Evolutionary conservation across 2,329 filamentous ascomycete species (phyloP).

Genomic region (Cladorrhinum sp.): DNA sequence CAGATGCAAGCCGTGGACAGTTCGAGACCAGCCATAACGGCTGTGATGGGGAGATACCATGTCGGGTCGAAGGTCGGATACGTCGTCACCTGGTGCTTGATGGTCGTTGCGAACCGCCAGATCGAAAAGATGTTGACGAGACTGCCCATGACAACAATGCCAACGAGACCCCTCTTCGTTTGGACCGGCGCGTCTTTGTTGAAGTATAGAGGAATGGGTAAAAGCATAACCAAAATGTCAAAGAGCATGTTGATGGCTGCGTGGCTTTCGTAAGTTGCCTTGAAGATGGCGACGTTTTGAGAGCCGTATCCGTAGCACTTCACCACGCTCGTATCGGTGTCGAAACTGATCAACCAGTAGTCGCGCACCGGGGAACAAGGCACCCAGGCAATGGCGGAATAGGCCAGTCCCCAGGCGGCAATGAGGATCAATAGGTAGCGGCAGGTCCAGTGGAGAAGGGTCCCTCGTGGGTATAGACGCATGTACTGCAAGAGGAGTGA

Average conservation of each 20-base stretch:
- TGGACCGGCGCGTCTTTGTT: slow-evolving; percentile 20
- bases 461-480: slow-evolving; percentile 32
- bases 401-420: slow-evolving; percentile 31
- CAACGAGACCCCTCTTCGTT: slow-evolving; percentile 30
- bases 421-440: slow-evolving; percentile 8
- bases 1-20: slow-evolving; percentile 18
- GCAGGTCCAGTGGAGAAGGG: slow-evolving; percentile 27
- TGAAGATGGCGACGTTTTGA: slow-evolving; percentile 25
- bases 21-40: slow-evolving; percentile 25
- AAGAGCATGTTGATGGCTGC: slow-evolving; percentile 34
- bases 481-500: slow-evolving; percentile 38
- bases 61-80: slow-evolving; percentile 34
- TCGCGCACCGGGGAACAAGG: slow-evolving; percentile 28
- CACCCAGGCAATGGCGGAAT: slow-evolving; percentile 30
- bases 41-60: slow-evolving; percentile 31
- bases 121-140: slow-evolving; percentile 30
- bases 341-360: slow-evolving; percentile 10
- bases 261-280: slow-evolving; percentile 34
- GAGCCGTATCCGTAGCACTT: slow-evolving; percentile 35
- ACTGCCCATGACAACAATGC: slow-evolving; percentile 31
- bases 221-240: slow-evolving; percentile 32
- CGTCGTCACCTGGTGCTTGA: slow-evolving; percentile 31
- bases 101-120: slow-evolving; percentile 33
- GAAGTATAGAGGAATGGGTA: slow-evolving; percentile 35
- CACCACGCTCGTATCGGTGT: slow-evolving; percentile 22